A percentile compares a stretch with the other conserved stretches of the same genome.
These are phyloP conservation scores for Dendrostoma leiphaemia DNA, from an alignment of 2,329 filamentous ascomycete species.

Conservation along the genomic window DNA sequence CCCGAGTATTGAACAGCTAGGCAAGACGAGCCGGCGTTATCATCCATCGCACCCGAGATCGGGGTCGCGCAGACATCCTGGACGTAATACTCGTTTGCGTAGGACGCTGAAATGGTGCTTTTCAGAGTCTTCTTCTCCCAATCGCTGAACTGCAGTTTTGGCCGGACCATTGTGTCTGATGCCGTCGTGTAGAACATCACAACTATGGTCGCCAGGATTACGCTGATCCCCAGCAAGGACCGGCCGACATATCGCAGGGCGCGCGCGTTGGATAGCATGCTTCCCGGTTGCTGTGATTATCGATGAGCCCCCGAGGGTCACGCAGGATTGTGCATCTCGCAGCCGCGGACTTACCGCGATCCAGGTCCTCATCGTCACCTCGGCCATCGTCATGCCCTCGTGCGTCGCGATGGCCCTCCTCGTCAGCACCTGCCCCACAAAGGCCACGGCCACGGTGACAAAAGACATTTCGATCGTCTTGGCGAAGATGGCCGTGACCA, in stretches of 20 bases:
- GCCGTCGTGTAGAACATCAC: conserved; percentile 76
- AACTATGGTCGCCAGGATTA: conserved; percentile 62
- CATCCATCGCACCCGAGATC: conserved; percentile 44
- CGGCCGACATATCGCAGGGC: conserved; percentile 61
- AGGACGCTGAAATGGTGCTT: conserved; percentile 59
- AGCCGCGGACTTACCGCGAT: conserved; percentile 42
- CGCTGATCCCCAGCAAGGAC: conserved; percentile 62
- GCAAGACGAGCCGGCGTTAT: conserved; percentile 53
- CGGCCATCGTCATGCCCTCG: conserved; percentile 70
- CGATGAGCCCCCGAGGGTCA: neutral
- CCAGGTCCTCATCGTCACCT: conserved; percentile 78
- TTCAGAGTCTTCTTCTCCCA: conserved; percentile 48
- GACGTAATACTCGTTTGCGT: conserved; percentile 62
- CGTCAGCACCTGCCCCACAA: conserved; percentile 73
- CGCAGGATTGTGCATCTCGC: neutral
- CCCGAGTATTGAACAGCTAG: conserved; percentile 68
- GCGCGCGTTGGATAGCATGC: conserved; percentile 67
- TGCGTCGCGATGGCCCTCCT: conserved; percentile 61
- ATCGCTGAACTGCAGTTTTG: conserved; percentile 61
- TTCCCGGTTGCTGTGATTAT: conserved; percentile 58
- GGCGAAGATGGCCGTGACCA: conserved; percentile 67
- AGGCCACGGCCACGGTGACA: conserved; percentile 73
- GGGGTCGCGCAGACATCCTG: conserved; percentile 59
- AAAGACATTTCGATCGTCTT: conserved; percentile 78
- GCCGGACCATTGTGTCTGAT: conserved; percentile 71